phyloP scores from a whole-genome alignment of 352 stramenopile genomes.

The Pythium scleroteichum region DNA sequence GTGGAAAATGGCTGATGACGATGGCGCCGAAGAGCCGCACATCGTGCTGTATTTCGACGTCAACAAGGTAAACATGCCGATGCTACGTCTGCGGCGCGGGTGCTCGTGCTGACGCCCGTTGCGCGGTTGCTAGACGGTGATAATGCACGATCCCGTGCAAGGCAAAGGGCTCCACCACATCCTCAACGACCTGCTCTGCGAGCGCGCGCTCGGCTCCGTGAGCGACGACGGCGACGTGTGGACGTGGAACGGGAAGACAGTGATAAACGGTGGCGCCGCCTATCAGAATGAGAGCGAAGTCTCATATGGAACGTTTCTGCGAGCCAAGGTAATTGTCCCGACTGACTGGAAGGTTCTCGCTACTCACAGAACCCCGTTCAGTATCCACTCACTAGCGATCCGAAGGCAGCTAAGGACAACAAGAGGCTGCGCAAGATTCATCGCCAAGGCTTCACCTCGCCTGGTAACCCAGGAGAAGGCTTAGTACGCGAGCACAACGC shows the following conservation, averaged over 20 bases:
- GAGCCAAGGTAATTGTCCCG: slow-evolving; percentile 39
- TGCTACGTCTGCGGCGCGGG: too few relatives aligned
- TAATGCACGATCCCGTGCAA: slow-evolving; percentile 83
- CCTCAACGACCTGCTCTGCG: slow-evolving; percentile 75
- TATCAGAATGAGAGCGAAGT: slow-evolving; percentile 20
- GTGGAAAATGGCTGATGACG: slow-evolving; percentile 7
- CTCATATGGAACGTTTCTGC: slow-evolving; percentile 67
- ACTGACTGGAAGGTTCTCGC: neutral
- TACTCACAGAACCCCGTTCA: slow-evolving; percentile 12
- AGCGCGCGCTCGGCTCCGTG: slow-evolving; percentile 46
- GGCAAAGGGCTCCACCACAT: slow-evolving; percentile 73
- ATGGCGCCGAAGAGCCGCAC: slow-evolving; percentile 29
- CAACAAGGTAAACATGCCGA: slow-evolving; percentile 57
- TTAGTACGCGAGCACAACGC: slow-evolving; percentile 42
- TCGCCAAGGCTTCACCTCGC: slow-evolving; percentile 64
- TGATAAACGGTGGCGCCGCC: slow-evolving; percentile 13
- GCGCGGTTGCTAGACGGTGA: slow-evolving; percentile 51
- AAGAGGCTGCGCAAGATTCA: slow-evolving; percentile 64
- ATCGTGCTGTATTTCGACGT: slow-evolving; percentile 81
- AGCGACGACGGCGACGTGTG: slow-evolving; percentile 33
- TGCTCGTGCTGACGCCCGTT: too few relatives aligned
- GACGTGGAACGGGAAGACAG: slow-evolving; percentile 47
- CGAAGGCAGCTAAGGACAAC: slow-evolving; percentile 45
- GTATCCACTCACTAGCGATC: slow-evolving; percentile 60
- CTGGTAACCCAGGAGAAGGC: slow-evolving; percentile 47